These are phyloP conservation scores for Xylaria cubensis DNA, from an alignment of 495 filamentous ascomycete genomes.

Conservation along the genomic window DNA sequence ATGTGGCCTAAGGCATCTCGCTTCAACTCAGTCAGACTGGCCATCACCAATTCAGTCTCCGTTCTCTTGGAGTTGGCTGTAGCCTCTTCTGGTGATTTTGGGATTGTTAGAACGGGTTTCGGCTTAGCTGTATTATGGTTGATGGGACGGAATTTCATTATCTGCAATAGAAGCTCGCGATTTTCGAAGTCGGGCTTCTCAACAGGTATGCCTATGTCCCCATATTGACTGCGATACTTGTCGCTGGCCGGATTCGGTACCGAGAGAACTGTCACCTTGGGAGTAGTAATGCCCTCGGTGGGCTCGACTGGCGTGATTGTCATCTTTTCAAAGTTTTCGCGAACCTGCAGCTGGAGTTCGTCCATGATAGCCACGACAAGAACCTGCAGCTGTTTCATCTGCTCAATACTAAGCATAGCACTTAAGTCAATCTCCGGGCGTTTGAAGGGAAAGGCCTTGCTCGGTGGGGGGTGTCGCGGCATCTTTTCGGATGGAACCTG, in stretches of 20 bases:
- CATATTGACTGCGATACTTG: conserved; percentile 35
- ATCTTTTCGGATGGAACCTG: conserved; percentile 28
- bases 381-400: conserved; percentile 34
- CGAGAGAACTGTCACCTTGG: conserved; percentile 23
- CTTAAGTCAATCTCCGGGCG: conserved; percentile 34
- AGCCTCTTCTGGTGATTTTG: conserved; percentile 32
- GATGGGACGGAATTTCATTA: conserved; percentile 23
- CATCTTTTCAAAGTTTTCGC: conserved; percentile 53
- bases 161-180: conserved; percentile 25
- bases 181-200: conserved; percentile 26
- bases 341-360: conserved; percentile 55
- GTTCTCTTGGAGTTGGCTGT: conserved; percentile 27
- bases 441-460: conserved; percentile 27
- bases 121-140: conserved; percentile 11
- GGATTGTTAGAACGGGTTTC: conserved; percentile 24
- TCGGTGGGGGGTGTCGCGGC: conserved; percentile 26
- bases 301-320: conserved; percentile 26
- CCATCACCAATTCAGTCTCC: conserved; percentile 38
- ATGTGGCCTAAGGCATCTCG: conserved; percentile 51
- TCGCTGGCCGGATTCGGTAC: conserved; percentile 37
- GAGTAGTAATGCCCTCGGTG: conserved; percentile 34
- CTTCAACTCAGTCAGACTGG: conserved; percentile 50
- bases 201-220: conserved; percentile 23
- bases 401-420: conserved; percentile 29
- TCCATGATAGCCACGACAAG: conserved; percentile 55